Percentiles rank a stretch among this genome's conserved stretches.
These are phyloP conservation scores for Colletotrichum tanaceti DNA, from an alignment of 2,329 filamentous ascomycete genomes.

Conservation along the genomic window DNA sequence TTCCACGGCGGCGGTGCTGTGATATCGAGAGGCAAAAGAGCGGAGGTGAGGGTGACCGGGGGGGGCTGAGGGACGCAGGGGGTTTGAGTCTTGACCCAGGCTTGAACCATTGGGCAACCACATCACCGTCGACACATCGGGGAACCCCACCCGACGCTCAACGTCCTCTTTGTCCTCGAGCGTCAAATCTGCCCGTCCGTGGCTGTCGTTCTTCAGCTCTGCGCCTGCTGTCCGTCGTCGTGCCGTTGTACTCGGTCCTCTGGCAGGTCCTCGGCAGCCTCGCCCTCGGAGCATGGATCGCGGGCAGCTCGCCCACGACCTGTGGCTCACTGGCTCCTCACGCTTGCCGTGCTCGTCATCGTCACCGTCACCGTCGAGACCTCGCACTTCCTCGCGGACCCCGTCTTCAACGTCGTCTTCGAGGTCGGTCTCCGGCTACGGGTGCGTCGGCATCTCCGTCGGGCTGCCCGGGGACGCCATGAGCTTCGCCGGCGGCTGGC, in stretches of 20 bases:
- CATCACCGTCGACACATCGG: neutral
- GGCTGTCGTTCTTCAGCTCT: conserved; percentile 50
- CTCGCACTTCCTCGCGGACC: conserved; percentile 62
- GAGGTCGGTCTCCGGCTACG: conserved; percentile 69
- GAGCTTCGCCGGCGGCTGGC: conserved; percentile 67
- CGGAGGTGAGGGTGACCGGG: neutral
- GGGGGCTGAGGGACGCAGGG: neutral
- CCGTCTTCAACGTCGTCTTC: conserved; percentile 70
- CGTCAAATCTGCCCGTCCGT: conserved; percentile 40
- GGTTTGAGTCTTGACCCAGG: neutral
- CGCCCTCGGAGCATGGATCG: conserved; percentile 72
- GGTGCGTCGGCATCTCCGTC: conserved; percentile 70
- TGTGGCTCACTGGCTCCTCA: conserved; percentile 78
- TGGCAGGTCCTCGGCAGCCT: conserved; percentile 71
- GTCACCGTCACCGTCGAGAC: conserved; percentile 69
- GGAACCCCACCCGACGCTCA: conserved; percentile 11
- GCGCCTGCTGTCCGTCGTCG: conserved; percentile 66
- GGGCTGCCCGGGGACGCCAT: conserved; percentile 65
- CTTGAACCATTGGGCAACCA: neutral
- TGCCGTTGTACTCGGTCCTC: conserved; percentile 69
- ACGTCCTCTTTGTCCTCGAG: conserved; percentile 20
- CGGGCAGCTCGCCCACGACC: conserved; percentile 73
- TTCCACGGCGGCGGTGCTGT: neutral
- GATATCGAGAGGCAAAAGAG: neutral
- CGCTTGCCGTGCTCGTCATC: conserved; percentile 69